Evolutionary conservation across 306 rosid species (phyloP), one percentile per base, ranked within the genome.

Genomic region (Cicer judaicum): DNA sequence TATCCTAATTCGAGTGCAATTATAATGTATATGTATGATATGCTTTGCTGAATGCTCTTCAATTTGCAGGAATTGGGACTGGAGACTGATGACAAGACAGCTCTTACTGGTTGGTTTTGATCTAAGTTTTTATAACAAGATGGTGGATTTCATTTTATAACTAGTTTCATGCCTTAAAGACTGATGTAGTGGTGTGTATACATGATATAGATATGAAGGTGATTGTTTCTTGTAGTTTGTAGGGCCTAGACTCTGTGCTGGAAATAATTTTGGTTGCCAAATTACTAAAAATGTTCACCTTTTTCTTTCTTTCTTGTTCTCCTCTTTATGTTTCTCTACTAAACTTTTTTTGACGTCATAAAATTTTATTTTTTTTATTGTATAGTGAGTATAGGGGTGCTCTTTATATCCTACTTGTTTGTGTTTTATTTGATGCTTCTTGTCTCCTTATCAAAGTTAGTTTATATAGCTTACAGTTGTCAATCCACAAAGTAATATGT

Each of bases 31-130:
- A 10, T 44, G 65, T 21, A 64, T 63, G 44, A 64, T 43, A 34
- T 64, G 48, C 38, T 65, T 78, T 47, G 43, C 78, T 44, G 68
- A 74, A 49, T 59, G 46, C 52, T 71, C 18, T 56, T 63, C 60
- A 47, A 41, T 76, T 82, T 83, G 79, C 87, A 95, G 99, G 99
- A 95, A 81, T 73, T 95, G 78, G 99, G 99, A 70, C 85, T 95
- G 85, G 99, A 95, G 83, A 92, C 99, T 14, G 98, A 95, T 80
- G 99, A 95, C 84, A 95, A 95, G 85, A 95, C 98, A 68, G 95
- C 99, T 63, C 98, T 95, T 67, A 87, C 99, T 78, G 97, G 99
- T 95, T 68, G 66, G 98, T 84, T 79, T 61, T 79, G 64, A 72
- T 84, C 36, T 77, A 44, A 39, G 5, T 48, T 69, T 73, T 65